phyloP scores from a whole-genome alignment of 768 basidiomycete species.

The Amanita rubescens region DNA sequence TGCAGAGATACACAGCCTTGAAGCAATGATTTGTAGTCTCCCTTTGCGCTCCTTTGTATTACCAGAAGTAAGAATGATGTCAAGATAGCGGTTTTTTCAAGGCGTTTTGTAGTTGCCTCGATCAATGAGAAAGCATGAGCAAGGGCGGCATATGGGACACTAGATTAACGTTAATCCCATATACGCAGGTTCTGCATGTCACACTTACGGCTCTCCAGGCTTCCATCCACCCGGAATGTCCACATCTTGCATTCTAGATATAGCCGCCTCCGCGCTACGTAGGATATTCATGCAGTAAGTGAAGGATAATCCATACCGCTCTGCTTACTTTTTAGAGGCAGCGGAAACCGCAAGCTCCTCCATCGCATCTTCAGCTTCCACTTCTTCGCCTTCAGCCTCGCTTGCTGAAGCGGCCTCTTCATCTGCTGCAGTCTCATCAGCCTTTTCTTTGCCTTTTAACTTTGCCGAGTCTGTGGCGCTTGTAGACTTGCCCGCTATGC shows the following conservation, averaged over 20 bases:
- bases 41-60: conserved; percentile 75
- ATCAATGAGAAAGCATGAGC: conserved; percentile 84
- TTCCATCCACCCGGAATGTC: conserved; percentile 82
- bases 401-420: conserved; percentile 14
- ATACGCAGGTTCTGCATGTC: background rate
- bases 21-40: conserved; percentile 67
- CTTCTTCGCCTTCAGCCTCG: conserved; percentile 26
- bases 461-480: background rate
- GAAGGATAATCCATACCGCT: background rate
- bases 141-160: conserved; percentile 91
- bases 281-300: background rate
- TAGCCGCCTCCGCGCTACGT: conserved; percentile 58
- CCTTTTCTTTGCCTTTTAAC: conserved; percentile 16
- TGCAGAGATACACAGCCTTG: conserved; percentile 93
- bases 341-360: conserved; percentile 27
- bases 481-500: background rate
- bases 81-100: conserved; percentile 86
- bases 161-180: conserved; percentile 21
- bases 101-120: conserved; percentile 89
- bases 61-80: conserved; percentile 87
- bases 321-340: conserved; percentile 55
- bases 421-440: conserved; percentile 22
- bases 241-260: conserved; percentile 57
- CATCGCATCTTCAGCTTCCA: conserved; percentile 21
- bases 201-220: conserved; percentile 69